phyloP scores from a whole-genome alignment of 202 grass and related monocot species.

The Tripidium arundinaceum region DNA sequence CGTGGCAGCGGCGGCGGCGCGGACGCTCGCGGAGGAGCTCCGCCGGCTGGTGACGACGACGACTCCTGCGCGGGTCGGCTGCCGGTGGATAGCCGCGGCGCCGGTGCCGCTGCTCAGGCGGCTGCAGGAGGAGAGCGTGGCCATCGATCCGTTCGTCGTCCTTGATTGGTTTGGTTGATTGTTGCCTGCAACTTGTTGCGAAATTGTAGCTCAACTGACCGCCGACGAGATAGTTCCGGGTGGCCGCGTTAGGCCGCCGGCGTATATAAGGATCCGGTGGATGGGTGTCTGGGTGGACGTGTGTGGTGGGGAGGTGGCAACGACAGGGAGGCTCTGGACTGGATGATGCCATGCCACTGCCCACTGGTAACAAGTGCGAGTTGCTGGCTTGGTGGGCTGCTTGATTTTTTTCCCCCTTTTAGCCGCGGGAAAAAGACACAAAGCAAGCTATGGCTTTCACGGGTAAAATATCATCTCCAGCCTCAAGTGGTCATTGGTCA shows the following conservation, averaged over 20 bases:
- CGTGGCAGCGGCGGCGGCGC: conserved; percentile 4
- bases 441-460: background rate
- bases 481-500: background rate
- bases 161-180: background rate
- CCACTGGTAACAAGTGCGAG: background rate
- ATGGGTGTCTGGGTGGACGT: background rate
- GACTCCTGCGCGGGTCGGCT: background rate
- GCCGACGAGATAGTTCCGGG: no score
- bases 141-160: background rate
- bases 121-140: conserved; percentile 48
- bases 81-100: conserved; percentile 18
- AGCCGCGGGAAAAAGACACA: conserved; percentile 17
- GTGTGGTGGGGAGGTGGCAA: conserved; percentile 45
- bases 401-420: background rate
- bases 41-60: conserved; percentile 19
- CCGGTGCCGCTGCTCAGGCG: conserved; percentile 26
- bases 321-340: background rate
- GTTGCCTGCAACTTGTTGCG: no score
- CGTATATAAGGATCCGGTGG: conserved; percentile 19
- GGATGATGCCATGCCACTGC: background rate
- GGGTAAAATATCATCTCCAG: background rate
- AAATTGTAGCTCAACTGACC: no score
- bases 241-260: background rate
- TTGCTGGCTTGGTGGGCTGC: background rate
- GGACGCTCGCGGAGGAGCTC: background rate